These are phyloP conservation scores for Trichophyton benhamiae DNA, from an alignment of 2,329 filamentous ascomycete genomes.

Conservation along the genomic window DNA sequence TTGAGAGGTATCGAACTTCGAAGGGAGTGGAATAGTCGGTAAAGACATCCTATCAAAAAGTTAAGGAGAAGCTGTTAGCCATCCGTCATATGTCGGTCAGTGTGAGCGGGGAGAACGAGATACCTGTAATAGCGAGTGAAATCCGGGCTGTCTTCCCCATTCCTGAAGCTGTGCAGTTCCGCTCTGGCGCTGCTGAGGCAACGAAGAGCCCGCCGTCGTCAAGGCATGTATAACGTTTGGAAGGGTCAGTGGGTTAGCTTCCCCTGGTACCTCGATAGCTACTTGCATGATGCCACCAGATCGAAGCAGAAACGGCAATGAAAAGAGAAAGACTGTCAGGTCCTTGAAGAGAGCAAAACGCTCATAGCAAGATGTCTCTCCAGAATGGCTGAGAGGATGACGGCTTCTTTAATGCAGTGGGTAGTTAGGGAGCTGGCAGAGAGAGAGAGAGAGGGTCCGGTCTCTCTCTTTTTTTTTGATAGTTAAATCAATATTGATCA, in stretches of 20 bases:
- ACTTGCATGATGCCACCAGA: constrained; percentile 45
- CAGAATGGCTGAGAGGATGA: not conserved
- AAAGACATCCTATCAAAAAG: constrained; percentile 59
- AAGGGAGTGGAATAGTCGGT: constrained; percentile 64
- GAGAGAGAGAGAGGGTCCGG: too few species aligned
- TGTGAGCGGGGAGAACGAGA: not conserved
- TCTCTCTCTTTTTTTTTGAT: not conserved
- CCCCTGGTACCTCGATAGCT: constrained; percentile 66
- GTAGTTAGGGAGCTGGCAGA: not conserved
- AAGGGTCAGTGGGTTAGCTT: constrained; percentile 58
- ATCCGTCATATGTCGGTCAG: not conserved
- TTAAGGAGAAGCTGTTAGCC: not conserved
- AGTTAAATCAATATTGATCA: not conserved
- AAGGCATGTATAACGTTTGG: constrained; percentile 54
- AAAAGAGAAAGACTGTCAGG: not conserved
- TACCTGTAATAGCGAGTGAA: constrained; percentile 59
- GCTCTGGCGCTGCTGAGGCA: constrained; percentile 54
- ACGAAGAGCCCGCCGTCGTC: constrained; percentile 50
- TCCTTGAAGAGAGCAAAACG: not conserved
- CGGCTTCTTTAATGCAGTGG: not conserved
- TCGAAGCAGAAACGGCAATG: constrained; percentile 1
- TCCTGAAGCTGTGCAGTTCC: constrained; percentile 55
- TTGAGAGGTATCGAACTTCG: constrained; percentile 73
- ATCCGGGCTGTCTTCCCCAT: constrained; percentile 57
- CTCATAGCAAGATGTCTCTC: not conserved